Base-by-base conservation (phyloP, 495 filamentous ascomycete species). In the Aspergillus conjunctus region DNA sequence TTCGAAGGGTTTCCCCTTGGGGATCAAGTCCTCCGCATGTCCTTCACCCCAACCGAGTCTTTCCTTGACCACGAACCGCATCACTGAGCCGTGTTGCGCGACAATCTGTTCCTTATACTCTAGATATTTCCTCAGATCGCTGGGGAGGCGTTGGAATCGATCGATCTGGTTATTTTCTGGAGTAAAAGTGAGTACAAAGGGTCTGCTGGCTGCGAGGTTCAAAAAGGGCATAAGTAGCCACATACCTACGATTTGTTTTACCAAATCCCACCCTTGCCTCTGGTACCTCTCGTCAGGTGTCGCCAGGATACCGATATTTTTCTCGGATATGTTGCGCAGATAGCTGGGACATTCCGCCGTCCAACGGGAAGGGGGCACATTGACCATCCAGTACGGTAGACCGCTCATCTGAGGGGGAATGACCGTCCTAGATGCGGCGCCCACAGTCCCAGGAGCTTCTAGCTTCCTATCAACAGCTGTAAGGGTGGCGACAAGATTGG, bases 321-420 rank as follows among this genome's bases (percentile, higher is more conserved):
- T 81, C 0, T 72, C 69, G 22, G 73, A 76, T 46, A 85, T 68
- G 62, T 82, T 75, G 20, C 65, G 68, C 43, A 96, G 82, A 71
- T 84, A 93, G 30, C 79, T 78, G 0, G 92, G 92, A 66, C 91
- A 95, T 31, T 83, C 77, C 14, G 70, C 64, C 6, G 85, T 83
- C 73, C 89, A 82, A 63, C 85, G 70, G 21, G 75, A 64, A 17
- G 70, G 75, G 4, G 89, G 87, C 15, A 94, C 73, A 70, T 96
- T 95, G 63, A 91, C 79, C 44, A 90, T 84, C 91, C 90, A 96
- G 77, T 88, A 96, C 1, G 89, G 88, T 17, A 87, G 26, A 18
- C 31, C 48, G 20, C 51, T 56, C 1, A 58, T 51, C 14, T 62
- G 45, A 14, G 63, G 15, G 39, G 63, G 65, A 15, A 49, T 56